Conservation (phyloP, 2,329 filamentous ascomycete species). For the Aspergillus fischeri region DNA sequence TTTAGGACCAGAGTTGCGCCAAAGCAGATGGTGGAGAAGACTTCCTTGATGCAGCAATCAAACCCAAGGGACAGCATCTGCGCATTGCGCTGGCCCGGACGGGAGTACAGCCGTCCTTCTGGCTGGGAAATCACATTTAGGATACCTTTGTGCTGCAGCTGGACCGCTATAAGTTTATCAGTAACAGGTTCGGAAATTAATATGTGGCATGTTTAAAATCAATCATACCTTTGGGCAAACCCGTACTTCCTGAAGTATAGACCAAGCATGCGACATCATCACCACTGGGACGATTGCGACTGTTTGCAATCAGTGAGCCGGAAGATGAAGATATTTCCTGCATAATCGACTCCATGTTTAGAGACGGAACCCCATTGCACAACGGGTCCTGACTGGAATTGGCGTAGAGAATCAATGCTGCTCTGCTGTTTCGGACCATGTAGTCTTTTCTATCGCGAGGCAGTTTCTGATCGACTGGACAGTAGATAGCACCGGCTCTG, state of each 20-base stretch:
- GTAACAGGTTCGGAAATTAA: no score
- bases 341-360: neutral
- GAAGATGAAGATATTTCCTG: neutral
- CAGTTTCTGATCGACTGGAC: neutral
- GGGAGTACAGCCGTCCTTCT: neutral
- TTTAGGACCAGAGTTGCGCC: slow-evolving; percentile 18
- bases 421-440: neutral
- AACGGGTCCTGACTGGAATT: neutral
- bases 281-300: neutral
- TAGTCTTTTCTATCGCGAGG: neutral
- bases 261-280: neutral
- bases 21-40: slow-evolving; percentile 36
- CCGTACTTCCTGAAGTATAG: neutral
- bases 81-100: slow-evolving; percentile 25
- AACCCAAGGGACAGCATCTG: slow-evolving; percentile 42
- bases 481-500: neutral
- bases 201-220: neutral
- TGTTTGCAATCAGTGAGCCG: no score
- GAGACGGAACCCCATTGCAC: neutral
- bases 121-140: neutral
- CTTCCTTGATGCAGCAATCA: slow-evolving; percentile 41
- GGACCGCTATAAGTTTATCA: neutral
- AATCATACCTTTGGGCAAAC: neutral
- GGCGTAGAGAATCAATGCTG: neutral
- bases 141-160: neutral